phyloP scores from a whole-genome alignment of 1,284 basidiomycete genomes.

The Apiotrichum sp. region DNA sequence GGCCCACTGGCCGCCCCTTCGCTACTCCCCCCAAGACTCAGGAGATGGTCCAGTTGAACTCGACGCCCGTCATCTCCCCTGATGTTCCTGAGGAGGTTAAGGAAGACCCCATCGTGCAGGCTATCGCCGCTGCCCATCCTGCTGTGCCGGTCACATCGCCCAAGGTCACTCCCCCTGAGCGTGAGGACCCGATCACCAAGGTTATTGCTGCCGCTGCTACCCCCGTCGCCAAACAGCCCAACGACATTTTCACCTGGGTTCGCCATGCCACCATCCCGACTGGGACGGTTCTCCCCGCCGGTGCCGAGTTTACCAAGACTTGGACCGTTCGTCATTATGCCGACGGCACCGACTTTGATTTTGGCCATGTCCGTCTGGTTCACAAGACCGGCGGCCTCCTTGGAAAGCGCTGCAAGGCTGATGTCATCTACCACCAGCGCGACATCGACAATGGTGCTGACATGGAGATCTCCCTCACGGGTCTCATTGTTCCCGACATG shows the following conservation, averaged over 20 bases:
- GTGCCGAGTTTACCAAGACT: conserved; percentile 43
- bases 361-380: conserved; percentile 29
- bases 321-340: conserved; percentile 42
- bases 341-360: conserved; percentile 31
- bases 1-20: conserved; percentile 3
- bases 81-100: neutral
- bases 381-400: conserved; percentile 20
- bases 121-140: conserved; percentile 1
- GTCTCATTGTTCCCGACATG: conserved; percentile 32
- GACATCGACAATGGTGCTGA: conserved; percentile 35
- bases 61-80: neutral
- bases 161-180: neutral
- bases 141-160: neutral
- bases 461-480: conserved; percentile 29
- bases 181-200: conserved; percentile 6
- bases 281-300: conserved; percentile 32
- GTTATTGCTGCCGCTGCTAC: conserved; percentile 1
- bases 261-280: conserved; percentile 38
- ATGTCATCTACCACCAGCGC: conserved; percentile 13
- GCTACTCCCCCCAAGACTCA: neutral
- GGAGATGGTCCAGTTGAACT: conserved; percentile 2
- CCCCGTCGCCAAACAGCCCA: conserved; percentile 16
- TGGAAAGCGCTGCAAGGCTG: conserved; percentile 18
- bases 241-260: conserved; percentile 41
- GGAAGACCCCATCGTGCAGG: conserved; percentile 6